phyloP scores from a whole-genome alignment of 768 basidiomycete species.

The Rhodotorula paludigena region DNA sequence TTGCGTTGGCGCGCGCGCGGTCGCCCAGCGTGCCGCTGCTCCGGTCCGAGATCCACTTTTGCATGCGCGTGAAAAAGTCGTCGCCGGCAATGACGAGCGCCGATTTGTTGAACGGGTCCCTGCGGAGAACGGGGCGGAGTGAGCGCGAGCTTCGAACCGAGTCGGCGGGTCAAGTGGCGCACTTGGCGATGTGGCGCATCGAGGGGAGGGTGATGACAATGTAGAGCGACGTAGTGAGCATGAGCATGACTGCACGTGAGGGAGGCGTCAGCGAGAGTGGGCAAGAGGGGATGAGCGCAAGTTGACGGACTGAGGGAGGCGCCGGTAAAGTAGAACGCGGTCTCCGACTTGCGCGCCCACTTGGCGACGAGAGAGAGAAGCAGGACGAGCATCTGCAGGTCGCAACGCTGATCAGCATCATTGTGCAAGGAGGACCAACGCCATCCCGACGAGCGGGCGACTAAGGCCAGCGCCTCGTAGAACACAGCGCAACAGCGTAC shows the following conservation, averaged over 20 bases:
- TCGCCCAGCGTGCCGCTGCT: conserved; percentile 21
- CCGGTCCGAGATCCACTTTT: conserved; percentile 7
- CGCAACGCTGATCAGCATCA: not conserved
- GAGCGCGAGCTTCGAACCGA: no score
- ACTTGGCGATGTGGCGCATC: conserved; percentile 30
- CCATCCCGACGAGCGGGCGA: not conserved
- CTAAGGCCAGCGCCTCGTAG: no score
- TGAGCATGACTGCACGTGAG: conserved; percentile 7
- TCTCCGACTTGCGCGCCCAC: conserved; percentile 29
- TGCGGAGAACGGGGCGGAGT: not conserved
- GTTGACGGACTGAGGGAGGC: conserved; percentile 21
- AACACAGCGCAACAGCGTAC: not conserved
- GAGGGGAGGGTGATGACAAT: conserved; percentile 33
- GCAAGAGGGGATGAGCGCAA: no score
- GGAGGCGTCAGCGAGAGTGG: no score
- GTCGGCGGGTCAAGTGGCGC: not conserved
- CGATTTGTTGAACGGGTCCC: conserved; percentile 29
- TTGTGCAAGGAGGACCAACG: not conserved
- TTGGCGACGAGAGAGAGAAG: conserved; percentile 33
- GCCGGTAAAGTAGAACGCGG: conserved; percentile 35
- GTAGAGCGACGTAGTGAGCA: conserved; percentile 33
- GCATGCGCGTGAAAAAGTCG: conserved; percentile 35
- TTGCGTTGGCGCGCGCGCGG: conserved; percentile 25
- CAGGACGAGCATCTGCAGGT: conserved; percentile 15
- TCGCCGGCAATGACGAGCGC: conserved; percentile 12